Evolutionary conservation across 495 filamentous ascomycete species (phyloP), one percentile per base, ranked within the genome.

Genomic region (Penicillium arizonense): DNA sequence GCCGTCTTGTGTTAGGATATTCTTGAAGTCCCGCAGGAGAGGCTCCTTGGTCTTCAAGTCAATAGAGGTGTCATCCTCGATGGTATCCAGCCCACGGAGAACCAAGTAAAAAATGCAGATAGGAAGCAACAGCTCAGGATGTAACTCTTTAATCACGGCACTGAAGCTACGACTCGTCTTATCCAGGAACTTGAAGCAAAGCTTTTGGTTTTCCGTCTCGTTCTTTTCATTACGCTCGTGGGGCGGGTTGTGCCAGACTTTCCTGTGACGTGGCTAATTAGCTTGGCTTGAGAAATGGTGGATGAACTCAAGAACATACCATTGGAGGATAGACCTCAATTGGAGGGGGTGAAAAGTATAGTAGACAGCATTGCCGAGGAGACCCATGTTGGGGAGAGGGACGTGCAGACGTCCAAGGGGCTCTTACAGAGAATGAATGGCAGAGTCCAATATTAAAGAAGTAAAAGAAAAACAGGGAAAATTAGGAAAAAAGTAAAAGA

Each of bases 41-140:
- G 91, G 90, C 68, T 94, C 92, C 76, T 98, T 98, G 55, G 79
- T 82, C 50, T 77, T 77, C 9, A 91, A 71, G 1, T 85, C 77
- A 47, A 98, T 85, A 4, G 94, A 96, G 83, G 96, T 97, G 70
- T 98, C 94, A 79, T 98, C 94, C 72, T 98, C 94, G 51, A 98
- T 90, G 16, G 94, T 98, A 67, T 98, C 94, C 41, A 98, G 80
- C 8, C 87, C 95, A 44, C 94, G 86, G 12, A 98, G 79, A 32
- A 87, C 82, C 33, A 98, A 78, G 72, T 98, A 98, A 80, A 98
- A 98, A n/a, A 97, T 77, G 45, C 82, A 84, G 40, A 98, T 79
- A 2, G 95, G 90, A 33, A 96, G 80, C 20, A 97, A 84, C 14
- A 98, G 81, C 71, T 98, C 93, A 0, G 91, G 90, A 62, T 96